These are phyloP conservation scores for Boletus barrowsii DNA, from an alignment of 768 basidiomycete species.

Conservation along the genomic window DNA sequence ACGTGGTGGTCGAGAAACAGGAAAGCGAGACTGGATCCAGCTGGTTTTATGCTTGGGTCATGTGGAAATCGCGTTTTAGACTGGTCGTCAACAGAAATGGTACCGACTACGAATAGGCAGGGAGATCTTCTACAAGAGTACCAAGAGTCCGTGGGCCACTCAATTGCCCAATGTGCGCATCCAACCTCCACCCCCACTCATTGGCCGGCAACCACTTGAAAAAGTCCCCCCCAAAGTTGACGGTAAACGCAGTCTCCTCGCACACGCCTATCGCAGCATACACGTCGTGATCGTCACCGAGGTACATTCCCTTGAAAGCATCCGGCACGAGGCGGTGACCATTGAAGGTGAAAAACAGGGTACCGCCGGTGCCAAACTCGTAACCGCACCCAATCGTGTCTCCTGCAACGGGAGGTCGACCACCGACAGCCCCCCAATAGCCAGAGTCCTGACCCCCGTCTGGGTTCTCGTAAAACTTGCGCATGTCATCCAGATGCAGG, in stretches of 20 bases:
- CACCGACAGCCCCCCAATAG: conserved; percentile 27
- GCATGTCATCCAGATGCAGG: conserved; percentile 66
- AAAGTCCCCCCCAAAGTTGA: conserved; percentile 62
- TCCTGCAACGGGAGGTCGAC: conserved; percentile 36
- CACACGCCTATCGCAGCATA: conserved; percentile 56
- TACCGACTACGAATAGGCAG: conserved; percentile 13
- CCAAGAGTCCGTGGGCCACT: conserved; percentile 9
- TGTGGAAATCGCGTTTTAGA: conserved; percentile 3
- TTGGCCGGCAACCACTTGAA: conserved; percentile 66
- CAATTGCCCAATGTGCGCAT: conserved; percentile 56
- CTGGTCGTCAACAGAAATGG: not conserved
- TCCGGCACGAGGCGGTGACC: conserved; percentile 46
- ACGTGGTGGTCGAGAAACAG: not conserved
- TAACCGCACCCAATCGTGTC: conserved; percentile 66
- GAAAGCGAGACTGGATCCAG: not conserved
- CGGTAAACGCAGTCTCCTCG: conserved; percentile 45
- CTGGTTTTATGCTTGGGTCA: not conserved
- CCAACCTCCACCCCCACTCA: conserved; percentile 63
- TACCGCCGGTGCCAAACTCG: conserved; percentile 45
- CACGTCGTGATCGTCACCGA: conserved; percentile 49
- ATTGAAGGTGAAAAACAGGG: conserved; percentile 57
- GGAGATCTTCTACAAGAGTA: conserved; percentile 43
- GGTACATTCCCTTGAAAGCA: conserved; percentile 50
- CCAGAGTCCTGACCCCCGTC: conserved; percentile 58
- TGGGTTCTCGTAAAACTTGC: conserved; percentile 70